Base-by-base conservation (phyloP, 345 rosid species). In the Boechera stricta region DNA sequence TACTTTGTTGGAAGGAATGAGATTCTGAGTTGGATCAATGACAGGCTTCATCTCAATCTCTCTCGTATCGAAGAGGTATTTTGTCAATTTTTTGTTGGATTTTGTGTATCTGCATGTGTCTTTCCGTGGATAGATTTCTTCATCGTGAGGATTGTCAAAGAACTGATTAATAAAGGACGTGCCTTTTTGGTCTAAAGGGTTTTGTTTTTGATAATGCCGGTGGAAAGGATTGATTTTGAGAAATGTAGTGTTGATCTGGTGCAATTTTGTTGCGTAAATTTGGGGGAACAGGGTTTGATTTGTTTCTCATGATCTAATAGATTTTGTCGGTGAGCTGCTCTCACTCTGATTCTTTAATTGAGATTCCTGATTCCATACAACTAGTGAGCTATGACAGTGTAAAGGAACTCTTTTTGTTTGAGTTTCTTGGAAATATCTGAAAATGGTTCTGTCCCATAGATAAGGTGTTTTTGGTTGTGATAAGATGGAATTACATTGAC, bases 1-100 rank as follows among this genome's bases (percentile, higher is more conserved):
- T 95, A 95, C 83, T 95, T 95, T 59, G 99, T 95, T 48, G 99
- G 99, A 35, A 85, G 99, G 77, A 92, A 88, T 77, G 99, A 95
- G 89, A 81, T 95, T 59, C 80, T 95, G 67, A 83, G 93, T 8
- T 92, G 99, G 99, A 91, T 95, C 82, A 95, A 92, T 80, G 87
- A 85, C 72, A 77, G 93, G 52, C 98, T 95, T 72, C 98, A 87
- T 82, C 96, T 92, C 77, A 91, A 85, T 70, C 98, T 94, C 79
- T 74, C 96, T 70, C 93, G 98, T 36, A 77, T 94, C 77, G 99
- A 94, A 87, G 98, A 94, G 95, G 98, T 18, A 2, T 3, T 16
- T 48, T 16, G 0, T 2, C 0, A 6, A 5, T 2, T 15, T 45
- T 6, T 48, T 48, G n/a, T 15, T 45, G 16, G 16, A 33, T 18